These are phyloP conservation scores for Solanum sejunctum DNA, from an alignment of 257 asterid species.

Conservation along the genomic window DNA sequence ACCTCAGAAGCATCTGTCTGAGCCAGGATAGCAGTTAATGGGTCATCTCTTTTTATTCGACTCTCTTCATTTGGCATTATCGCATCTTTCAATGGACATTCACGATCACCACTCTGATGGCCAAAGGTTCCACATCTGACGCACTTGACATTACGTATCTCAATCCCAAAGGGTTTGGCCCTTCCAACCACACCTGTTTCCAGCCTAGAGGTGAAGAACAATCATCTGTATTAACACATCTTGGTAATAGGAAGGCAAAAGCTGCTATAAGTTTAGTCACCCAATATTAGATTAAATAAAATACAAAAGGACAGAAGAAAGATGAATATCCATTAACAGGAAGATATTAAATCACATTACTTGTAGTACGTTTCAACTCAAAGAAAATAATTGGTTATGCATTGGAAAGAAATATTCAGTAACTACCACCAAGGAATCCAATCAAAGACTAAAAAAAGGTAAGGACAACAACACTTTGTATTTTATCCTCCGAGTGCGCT, in stretches of 20 bases:
- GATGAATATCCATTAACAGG: not conserved
- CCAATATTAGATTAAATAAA: not conserved
- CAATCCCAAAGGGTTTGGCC: conserved; percentile 88
- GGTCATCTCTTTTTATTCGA: conserved; percentile 90
- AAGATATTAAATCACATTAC: not conserved
- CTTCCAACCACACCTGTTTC: conserved; percentile 90
- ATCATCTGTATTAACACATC: not conserved
- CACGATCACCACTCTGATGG: conserved; percentile 99
- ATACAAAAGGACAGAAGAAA: not conserved
- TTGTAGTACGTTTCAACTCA: not conserved
- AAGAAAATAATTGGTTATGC: not conserved
- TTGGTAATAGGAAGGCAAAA: not conserved
- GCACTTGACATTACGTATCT: conserved; percentile 96
- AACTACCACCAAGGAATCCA: not conserved
- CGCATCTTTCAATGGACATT: conserved; percentile 87
- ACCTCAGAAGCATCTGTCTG: conserved; percentile 83
- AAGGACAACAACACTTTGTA: not conserved
- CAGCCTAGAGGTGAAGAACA: conserved; percentile 38
- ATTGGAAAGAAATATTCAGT: not conserved
- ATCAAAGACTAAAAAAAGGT: not conserved
- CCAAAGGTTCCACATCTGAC: conserved; percentile 85
- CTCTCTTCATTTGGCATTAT: conserved; percentile 89
- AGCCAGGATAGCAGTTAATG: conserved; percentile 77
- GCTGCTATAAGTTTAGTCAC: not conserved
- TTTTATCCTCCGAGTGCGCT: not conserved